A percentile compares a stretch with the other conserved stretches of the same genome.
These are phyloP conservation scores for Debaryomyces robertsiae DNA, from an alignment of 1,139 yeast genomes.

Conservation along the genomic window DNA sequence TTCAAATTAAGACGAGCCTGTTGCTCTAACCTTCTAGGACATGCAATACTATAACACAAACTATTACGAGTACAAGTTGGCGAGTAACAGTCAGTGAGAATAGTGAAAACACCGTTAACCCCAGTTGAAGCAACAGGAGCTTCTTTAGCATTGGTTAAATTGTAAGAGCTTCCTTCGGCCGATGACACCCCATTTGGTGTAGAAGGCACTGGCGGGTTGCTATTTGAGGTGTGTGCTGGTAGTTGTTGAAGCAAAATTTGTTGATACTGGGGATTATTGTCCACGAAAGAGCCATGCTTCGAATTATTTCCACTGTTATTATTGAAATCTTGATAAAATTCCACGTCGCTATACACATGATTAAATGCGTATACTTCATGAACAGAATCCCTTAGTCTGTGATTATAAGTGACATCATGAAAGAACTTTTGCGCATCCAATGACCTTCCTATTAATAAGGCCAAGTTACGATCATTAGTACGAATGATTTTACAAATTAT, in stretches of 20 bases:
- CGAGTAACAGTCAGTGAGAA: constrained; percentile 91
- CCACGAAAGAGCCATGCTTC: constrained; percentile 33
- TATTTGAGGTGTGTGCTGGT: constrained; percentile 17
- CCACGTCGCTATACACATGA: constrained; percentile 52
- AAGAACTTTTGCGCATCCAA: constrained; percentile 92
- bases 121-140: constrained; percentile 28
- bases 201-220: constrained; percentile 18
- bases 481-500: constrained; percentile 80
- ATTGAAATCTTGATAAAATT: constrained; percentile 36
- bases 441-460: constrained; percentile 85
- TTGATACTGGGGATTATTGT: constrained; percentile 14
- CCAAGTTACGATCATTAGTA: constrained; percentile 89
- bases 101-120: constrained; percentile 90
- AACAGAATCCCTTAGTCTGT: constrained; percentile 82
- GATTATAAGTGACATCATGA: constrained; percentile 95
- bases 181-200: constrained; percentile 7
- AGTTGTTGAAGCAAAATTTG: constrained; percentile 25
- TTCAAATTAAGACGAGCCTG: constrained; percentile 90
- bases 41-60: constrained; percentile 93
- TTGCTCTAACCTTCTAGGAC: constrained; percentile 94
- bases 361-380: constrained; percentile 88
- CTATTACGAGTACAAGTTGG: constrained; percentile 92
- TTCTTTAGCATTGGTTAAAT: constrained; percentile 7
- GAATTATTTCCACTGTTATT: constrained; percentile 25
- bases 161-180: constrained; percentile 7